Evolutionary conservation across 306 rosid species (phyloP).

Genomic region (Corylus avellana): DNA sequence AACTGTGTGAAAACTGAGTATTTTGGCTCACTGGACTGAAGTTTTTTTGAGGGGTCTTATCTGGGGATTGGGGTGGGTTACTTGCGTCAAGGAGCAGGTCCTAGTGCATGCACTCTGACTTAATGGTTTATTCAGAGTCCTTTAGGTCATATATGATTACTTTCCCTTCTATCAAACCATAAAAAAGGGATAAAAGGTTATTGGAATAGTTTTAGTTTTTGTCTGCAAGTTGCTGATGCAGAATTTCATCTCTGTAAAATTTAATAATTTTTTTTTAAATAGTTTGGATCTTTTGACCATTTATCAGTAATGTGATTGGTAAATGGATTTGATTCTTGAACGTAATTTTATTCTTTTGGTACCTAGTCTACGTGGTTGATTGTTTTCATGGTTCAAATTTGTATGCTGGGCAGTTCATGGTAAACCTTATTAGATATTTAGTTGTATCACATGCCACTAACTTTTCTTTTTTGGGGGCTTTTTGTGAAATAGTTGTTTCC

Average conservation of each 20-base stretch:
- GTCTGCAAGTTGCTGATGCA: not conserved
- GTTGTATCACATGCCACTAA: not conserved
- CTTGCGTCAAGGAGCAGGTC: not conserved
- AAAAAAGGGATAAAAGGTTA: no score
- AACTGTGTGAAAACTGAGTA: not conserved
- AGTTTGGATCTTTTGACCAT: not conserved
- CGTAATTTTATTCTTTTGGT: not conserved
- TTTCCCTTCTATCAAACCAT: not conserved
- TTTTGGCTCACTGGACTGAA: not conserved
- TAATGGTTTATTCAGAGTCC: not conserved
- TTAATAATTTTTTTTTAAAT: no score
- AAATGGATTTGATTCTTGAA: not conserved
- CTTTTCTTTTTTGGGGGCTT: no score
- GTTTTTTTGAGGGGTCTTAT: not conserved
- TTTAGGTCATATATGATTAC: not conserved
- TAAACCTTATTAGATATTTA: not conserved
- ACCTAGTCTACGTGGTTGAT: not conserved
- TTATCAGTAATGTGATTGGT: not conserved
- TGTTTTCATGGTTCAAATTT: not conserved
- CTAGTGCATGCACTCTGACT: not conserved
- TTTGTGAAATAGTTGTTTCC: no score
- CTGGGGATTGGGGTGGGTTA: not conserved
- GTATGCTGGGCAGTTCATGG: not conserved
- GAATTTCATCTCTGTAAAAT: not conserved
- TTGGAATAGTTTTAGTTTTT: no score